Conservation (phyloP, 2,329 filamentous ascomycete genomes). For the Cercospora zeina region DNA sequence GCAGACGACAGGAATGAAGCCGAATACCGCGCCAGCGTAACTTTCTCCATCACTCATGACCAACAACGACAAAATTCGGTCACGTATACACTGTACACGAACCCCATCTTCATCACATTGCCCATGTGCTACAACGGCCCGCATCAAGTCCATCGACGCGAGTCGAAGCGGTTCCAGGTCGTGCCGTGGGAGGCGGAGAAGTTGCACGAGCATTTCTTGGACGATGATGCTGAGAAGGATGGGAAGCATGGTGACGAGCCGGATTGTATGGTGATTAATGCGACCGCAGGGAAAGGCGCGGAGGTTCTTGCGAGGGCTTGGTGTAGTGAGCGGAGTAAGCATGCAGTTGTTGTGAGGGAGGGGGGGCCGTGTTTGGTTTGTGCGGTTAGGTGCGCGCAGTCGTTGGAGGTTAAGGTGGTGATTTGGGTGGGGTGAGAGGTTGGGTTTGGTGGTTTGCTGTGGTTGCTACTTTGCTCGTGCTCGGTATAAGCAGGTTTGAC, state of each 20-base stretch:
- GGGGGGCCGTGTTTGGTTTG: background rate
- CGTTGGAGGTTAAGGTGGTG: background rate
- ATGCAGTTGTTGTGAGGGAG: background rate
- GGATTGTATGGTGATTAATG: slow-evolving; percentile 7
- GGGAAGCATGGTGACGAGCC: background rate
- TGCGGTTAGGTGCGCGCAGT: background rate
- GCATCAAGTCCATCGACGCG: slow-evolving; percentile 1
- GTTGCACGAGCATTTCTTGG: background rate
- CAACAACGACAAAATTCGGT: background rate
- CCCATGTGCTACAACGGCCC: slow-evolving; percentile 5
- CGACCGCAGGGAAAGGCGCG: background rate
- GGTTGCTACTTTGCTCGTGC: no score
- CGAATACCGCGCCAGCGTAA: slow-evolving; percentile 8
- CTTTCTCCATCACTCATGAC: background rate
- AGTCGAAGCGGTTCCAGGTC: slow-evolving; percentile 1
- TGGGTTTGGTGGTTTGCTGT: no score
- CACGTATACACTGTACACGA: slow-evolving; percentile 1
- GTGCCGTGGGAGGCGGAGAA: background rate
- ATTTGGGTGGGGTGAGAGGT: background rate
- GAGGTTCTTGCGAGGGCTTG: background rate
- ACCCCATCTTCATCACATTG: slow-evolving; percentile 7
- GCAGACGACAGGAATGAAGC: background rate
- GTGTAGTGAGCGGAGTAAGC: slow-evolving; percentile 1
- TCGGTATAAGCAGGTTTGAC: no score
- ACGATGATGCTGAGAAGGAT: background rate